Evolutionary conservation across 192 early-diverging fungal species (phyloP), one percentile per base, ranked within the genome.

Genomic region (Gaertneriomyces sp.): DNA sequence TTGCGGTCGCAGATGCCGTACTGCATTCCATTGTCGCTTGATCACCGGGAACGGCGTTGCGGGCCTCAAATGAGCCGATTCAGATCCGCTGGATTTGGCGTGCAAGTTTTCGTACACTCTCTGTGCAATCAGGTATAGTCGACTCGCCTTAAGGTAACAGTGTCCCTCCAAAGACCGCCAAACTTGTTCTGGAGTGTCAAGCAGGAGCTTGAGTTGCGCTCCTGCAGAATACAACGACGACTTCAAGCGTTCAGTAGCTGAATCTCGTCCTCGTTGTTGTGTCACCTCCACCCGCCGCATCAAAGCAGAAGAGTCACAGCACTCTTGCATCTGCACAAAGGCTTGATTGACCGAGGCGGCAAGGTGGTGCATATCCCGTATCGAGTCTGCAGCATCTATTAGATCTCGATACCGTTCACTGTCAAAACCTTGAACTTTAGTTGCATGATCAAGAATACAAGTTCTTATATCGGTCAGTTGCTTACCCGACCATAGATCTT

Each of bases 151-250:
- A 50, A 93, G 66, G 70, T 88, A 90, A n/a, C 70, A 66, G 57
- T 88, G 73, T 43, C 66, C 74, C 68, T 94, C 92, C 50, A 92
- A 70, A 6, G 90, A 81, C 44, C 88, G 75, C 92, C 92, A 94
- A 19, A 92, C 90, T 80, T 93, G 91, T 61, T 94, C 91, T 9
- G 92, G 92, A 14, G 90, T 91, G 72, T 91, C 88, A 6, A 90
- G 90, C 39, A 94, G 59, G 6, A 93, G 71, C 59, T 92, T 92
- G 52, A 94, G 89, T 62, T 91, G 84, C 3, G 90, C 88, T 14
- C 91, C 90, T 38, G 86, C 79, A 0, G 82, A 71, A 60, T 91
- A 92, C 7, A 91, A 39, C 7, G 75, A 63, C 50, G 68, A 61
- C 61, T 85, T 81, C 63, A 75, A 79, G 11, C 81, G 78, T 71